Percentiles rank a stretch among this genome's conserved stretches.
Conservation (phyloP, 2,329 filamentous ascomycete genomes). For the Nemania sp. region DNA sequence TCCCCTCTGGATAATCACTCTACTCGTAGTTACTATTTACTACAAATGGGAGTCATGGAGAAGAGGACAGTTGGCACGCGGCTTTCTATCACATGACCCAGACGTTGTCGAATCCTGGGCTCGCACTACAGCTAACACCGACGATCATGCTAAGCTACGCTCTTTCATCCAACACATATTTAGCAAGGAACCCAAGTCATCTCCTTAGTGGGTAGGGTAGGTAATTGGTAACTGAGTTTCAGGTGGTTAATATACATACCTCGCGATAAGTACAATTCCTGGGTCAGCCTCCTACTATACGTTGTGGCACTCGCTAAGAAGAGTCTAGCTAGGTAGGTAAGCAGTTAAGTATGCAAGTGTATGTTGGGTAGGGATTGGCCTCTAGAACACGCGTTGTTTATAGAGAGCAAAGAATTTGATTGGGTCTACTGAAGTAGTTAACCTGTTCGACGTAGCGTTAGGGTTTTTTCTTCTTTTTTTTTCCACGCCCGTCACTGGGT, state of each 20-base stretch:
- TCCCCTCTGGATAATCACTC: conserved; percentile 23
- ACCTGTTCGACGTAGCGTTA: neutral
- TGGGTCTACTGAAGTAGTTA: neutral
- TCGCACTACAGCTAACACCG: conserved; percentile 6
- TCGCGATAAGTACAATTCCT: neutral
- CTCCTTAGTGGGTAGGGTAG: neutral
- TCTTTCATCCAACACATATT: conserved; percentile 24
- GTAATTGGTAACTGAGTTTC: neutral
- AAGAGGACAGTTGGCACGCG: conserved; percentile 20
- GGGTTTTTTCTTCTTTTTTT: conserved; percentile 9
- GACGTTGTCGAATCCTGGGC: conserved; percentile 26
- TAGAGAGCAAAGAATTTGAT: neutral
- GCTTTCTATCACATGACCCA: conserved; percentile 24
- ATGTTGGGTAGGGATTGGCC: neutral
- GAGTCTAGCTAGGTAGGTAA: neutral
- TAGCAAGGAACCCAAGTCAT: conserved; percentile 22
- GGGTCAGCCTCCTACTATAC: neutral
- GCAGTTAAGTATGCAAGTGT: neutral
- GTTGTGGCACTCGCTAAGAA: neutral
- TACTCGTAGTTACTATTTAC: conserved; percentile 21
- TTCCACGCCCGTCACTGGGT: conserved; percentile 12
- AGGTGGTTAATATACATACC: neutral
- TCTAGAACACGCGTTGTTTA: neutral
- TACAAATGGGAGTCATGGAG: conserved; percentile 34
- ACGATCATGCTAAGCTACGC: neutral